Evolutionary conservation across 495 filamentous ascomycete species (phyloP).

Genomic region (Podospora appendiculata): DNA sequence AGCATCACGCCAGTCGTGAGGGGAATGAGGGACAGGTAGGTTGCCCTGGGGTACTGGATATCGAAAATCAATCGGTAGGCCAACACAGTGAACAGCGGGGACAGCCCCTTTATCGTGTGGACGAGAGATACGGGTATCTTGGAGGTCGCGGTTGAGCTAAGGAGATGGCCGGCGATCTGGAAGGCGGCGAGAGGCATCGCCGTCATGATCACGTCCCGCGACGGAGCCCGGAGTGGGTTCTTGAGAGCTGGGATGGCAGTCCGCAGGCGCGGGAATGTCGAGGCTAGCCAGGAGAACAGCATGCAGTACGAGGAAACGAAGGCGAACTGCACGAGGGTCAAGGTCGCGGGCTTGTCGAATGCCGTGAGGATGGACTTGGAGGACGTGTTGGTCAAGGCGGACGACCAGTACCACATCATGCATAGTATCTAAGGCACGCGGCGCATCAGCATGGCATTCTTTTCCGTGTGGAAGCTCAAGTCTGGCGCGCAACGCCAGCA

Average conservation of each 20-base stretch:
- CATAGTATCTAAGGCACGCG: conserved; percentile 58
- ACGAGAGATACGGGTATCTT: conserved; percentile 95
- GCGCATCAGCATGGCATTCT: conserved; percentile 11
- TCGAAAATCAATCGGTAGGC: conserved; percentile 85
- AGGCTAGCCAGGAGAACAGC: conserved; percentile 63
- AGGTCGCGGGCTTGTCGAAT: conserved; percentile 83
- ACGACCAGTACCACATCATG: conserved; percentile 86
- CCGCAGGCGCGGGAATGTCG: conserved; percentile 58
- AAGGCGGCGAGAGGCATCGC: conserved; percentile 88
- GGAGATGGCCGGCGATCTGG: conserved; percentile 87
- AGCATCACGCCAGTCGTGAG: conserved; percentile 90
- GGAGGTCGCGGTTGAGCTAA: conserved; percentile 85
- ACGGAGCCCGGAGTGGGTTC: conserved; percentile 74
- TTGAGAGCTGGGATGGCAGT: conserved; percentile 67
- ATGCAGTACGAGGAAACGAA: conserved; percentile 89
- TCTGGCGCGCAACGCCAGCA: neutral
- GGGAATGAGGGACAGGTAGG: conserved; percentile 87
- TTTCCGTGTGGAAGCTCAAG: neutral
- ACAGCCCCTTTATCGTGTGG: conserved; percentile 99
- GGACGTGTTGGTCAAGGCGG: conserved; percentile 92
- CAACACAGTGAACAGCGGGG: conserved; percentile 88
- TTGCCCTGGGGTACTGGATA: conserved; percentile 78
- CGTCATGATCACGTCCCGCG: conserved; percentile 72
- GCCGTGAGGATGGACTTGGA: conserved; percentile 95
- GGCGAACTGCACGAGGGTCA: conserved; percentile 91